Conservation (phyloP, 306 rosid species). For the Spatholobus suberectus region DNA sequence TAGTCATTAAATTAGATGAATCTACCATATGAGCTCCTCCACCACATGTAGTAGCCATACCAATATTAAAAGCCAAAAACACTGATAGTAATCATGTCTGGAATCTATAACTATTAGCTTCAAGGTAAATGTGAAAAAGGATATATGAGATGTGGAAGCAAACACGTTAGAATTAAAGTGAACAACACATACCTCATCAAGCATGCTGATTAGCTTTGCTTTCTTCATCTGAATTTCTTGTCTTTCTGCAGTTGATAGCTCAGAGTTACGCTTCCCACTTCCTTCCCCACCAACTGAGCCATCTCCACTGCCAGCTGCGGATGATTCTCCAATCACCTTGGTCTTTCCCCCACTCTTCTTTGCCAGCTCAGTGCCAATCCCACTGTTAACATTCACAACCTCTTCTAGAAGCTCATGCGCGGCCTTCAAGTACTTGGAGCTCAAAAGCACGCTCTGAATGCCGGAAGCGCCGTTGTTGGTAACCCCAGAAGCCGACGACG, state of each 20-base stretch:
- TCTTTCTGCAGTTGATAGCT: constrained; percentile 83
- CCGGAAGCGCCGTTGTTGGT: constrained; percentile 80
- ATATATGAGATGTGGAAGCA: background rate
- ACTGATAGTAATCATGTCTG: background rate
- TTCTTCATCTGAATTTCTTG: constrained; percentile 99
- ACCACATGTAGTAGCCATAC: background rate
- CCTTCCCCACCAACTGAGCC: constrained; percentile 58
- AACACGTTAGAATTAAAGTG: background rate
- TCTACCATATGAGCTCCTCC: background rate
- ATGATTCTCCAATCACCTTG: constrained; percentile 64
- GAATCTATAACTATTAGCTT: background rate
- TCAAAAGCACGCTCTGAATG: constrained; percentile 78
- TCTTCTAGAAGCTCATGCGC: constrained; percentile 95
- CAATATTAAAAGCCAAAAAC: background rate
- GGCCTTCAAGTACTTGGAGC: constrained; percentile 91
- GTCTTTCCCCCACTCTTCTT: constrained; percentile 52
- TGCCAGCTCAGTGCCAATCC: constrained; percentile 53
- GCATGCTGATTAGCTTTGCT: constrained; percentile 91
- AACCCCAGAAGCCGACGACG: constrained; percentile 77
- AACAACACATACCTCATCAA: constrained; percentile 74
- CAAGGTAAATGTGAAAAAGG: background rate
- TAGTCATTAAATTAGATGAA: background rate
- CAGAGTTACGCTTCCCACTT: constrained; percentile 62
- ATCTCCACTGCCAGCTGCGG: constrained; percentile 59
- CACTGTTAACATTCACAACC: constrained; percentile 84